Percentiles rank a stretch among this genome's conserved stretches.
phyloP scores from a whole-genome alignment of 176 grass and related monocot species.

The Oryza nivara region DNA sequence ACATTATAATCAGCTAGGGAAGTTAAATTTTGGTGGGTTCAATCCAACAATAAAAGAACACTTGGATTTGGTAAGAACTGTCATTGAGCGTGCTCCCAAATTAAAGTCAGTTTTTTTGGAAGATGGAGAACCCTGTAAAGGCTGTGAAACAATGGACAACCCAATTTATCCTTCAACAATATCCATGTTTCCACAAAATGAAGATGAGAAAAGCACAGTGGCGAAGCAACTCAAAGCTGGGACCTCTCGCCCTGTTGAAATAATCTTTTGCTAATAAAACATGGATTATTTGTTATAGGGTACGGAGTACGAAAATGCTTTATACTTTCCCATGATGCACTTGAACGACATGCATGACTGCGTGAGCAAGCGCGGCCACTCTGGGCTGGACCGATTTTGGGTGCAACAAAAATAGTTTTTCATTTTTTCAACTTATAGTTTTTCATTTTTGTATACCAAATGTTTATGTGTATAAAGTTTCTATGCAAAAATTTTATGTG shows the following conservation, averaged over 20 bases:
- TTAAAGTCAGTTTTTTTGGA: neutral
- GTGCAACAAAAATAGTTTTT: too few relatives aligned
- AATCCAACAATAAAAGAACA: constrained; percentile 4
- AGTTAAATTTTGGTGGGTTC: constrained; percentile 18
- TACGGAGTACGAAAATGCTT: neutral
- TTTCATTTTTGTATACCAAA: too few relatives aligned
- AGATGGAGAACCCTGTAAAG: neutral
- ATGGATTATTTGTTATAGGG: neutral
- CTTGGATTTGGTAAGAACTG: neutral
- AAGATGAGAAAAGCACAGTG: neutral
- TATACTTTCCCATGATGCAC: too few relatives aligned
- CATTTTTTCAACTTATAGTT: too few relatives aligned
- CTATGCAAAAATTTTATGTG: too few relatives aligned
- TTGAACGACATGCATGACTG: too few relatives aligned
- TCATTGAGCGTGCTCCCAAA: neutral
- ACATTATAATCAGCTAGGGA: neutral
- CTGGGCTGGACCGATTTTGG: too few relatives aligned
- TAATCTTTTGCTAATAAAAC: neutral
- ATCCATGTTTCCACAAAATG: neutral
- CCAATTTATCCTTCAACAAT: neutral
- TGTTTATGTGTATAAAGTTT: too few relatives aligned
- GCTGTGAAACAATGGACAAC: neutral
- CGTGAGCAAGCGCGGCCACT: too few relatives aligned
- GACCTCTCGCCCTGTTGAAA: neutral
- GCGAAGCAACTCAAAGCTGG: neutral